Evolutionary conservation across 2,329 filamentous ascomycete genomes (phyloP), one percentile per base, ranked within the genome.

Genomic region (Claviceps digitariae): DNA sequence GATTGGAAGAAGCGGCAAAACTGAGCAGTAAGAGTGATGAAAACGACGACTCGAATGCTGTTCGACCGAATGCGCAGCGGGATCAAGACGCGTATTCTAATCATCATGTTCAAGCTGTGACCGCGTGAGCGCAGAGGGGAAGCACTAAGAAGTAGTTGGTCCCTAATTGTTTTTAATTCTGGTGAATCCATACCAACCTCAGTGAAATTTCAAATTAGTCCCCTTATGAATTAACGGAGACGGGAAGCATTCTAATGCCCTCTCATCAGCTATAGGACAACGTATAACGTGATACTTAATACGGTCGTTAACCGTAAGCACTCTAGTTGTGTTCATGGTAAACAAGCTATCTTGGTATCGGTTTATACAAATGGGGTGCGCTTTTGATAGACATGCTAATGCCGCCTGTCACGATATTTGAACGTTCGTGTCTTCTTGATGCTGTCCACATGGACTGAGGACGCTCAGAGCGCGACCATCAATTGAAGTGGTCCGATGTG

Each of bases 91-190:
- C 61, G 50, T 56, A 64, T n/a, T 51, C 64, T 9, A 64, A 58
- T 53, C 62, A 61, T 23, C 56, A 65, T 29, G 51, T 66, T 7
- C 65, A 69, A 53, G 62, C 64, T 45, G 61, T 67, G 44, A 65
- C 66, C 25, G 68, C 64, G 48, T 70, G 58, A 66, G 44, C 27
- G 23, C 23, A 2, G 9, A 3, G 34, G 34, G 34, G 31, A 13
- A 17, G 4, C 34, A 38, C 34, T 38, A 17, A 21, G 20, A 34
- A 23, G 4, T 38, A 12, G 13, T 25, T n/a, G 4, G 41, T 45
- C n/a, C 23, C 9, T 12, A 23, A 54, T 57, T 56, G 56, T 54
- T 59, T 56, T 59, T 49, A 56, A 60, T 58, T 61, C 64, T 27
- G 29, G 61, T 65, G 56, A 61, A 59, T 60, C 60, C 54, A 58